These are phyloP conservation scores for Penicillium taxi DNA, from an alignment of 495 filamentous ascomycete species.

Conservation along the genomic window DNA sequence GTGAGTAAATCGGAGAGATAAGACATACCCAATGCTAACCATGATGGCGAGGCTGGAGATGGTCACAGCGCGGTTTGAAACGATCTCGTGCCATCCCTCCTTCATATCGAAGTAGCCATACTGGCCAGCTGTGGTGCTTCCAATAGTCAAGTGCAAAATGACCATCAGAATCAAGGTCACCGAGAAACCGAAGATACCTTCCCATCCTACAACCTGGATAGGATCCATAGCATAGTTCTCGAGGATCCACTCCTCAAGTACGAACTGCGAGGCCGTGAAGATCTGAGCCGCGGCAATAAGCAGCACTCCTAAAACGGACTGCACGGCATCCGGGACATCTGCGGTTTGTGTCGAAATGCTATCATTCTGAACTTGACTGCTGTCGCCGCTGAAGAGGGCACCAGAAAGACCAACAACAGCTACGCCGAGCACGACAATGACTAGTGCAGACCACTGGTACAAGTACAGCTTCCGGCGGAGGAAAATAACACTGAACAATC, in stretches of 20 bases:
- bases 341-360: constrained; percentile 17
- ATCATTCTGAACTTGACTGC: constrained; percentile 36
- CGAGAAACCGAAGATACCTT: constrained; percentile 85
- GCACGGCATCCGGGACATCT: constrained; percentile 51
- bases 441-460: constrained; percentile 84
- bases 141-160: constrained; percentile 67
- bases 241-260: constrained; percentile 88
- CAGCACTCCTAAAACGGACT: constrained; percentile 72
- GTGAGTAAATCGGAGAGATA: neutral
- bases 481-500: constrained; percentile 89
- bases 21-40: constrained; percentile 84
- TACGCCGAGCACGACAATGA: constrained; percentile 81
- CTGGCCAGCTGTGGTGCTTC: constrained; percentile 61
- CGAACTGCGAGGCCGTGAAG: constrained; percentile 94
- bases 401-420: constrained; percentile 85
- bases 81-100: constrained; percentile 75
- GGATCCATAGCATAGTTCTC: constrained; percentile 85
- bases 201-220: constrained; percentile 89
- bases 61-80: constrained; percentile 57
- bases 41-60: constrained; percentile 80
- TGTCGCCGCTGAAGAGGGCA: constrained; percentile 61
- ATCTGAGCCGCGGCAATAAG: constrained; percentile 91
- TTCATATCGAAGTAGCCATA: constrained; percentile 84
- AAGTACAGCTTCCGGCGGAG: constrained; percentile 64
- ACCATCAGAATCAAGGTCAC: constrained; percentile 75